These are phyloP conservation scores for Mrakia hoshinonis DNA, from an alignment of 768 basidiomycete genomes.

Conservation along the genomic window DNA sequence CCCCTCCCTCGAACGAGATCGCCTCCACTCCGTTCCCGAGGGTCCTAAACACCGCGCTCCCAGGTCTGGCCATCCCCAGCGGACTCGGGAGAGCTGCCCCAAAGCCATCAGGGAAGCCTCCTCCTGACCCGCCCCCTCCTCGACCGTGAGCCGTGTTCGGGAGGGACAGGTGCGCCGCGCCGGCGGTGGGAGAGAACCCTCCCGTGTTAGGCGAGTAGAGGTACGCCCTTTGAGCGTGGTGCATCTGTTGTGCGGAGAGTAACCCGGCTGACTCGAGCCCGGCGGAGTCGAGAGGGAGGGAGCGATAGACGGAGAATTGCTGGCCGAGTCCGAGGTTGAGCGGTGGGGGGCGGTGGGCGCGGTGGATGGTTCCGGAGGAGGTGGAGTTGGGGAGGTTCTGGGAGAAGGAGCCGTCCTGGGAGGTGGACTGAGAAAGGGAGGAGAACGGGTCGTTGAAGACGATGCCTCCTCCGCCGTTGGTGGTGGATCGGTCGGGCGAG, in stretches of 20 bases:
- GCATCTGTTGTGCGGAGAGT: not conserved
- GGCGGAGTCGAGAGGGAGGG: not conserved
- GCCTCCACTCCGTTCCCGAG: not conserved
- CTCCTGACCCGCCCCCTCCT: too few relatives aligned
- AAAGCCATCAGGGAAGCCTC: too few relatives aligned
- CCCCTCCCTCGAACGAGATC: not conserved
- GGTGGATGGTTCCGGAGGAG: not conserved
- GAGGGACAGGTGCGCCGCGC: not conserved
- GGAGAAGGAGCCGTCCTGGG: slow-evolving; percentile 5
- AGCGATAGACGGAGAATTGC: not conserved
- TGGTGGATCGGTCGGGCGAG: not conserved
- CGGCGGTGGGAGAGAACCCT: not conserved
- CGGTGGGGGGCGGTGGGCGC: not conserved
- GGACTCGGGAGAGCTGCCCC: not conserved
- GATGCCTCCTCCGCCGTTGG: too few relatives aligned
- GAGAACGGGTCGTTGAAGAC: not conserved
- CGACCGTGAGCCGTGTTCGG: not conserved
- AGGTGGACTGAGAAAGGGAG: not conserved
- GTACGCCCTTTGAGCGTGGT: not conserved
- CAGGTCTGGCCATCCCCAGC: not conserved
- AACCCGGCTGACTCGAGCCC: not conserved
- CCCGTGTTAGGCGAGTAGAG: not conserved
- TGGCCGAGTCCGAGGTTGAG: not conserved
- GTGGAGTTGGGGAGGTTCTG: not conserved
- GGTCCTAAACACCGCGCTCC: not conserved